These are phyloP conservation scores for Lentinula raphanica DNA, from an alignment of 768 basidiomycete genomes.

Conservation along the genomic window DNA sequence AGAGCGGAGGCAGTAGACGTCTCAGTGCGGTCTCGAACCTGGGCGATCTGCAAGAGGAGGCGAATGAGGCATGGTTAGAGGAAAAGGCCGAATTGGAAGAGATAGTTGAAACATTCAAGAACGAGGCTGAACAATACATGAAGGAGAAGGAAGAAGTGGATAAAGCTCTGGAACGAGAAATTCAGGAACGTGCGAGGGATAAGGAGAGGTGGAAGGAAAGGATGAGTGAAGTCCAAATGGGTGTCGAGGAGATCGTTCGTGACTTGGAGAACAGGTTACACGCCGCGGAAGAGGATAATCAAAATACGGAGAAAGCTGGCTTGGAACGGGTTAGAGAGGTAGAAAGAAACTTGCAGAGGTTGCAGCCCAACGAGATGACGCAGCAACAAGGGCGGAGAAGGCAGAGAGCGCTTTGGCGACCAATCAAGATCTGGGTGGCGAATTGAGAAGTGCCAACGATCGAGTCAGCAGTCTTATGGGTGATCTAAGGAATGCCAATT, in stretches of 20 bases:
- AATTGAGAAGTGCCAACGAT: conserved; percentile 61
- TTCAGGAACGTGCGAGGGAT: conserved; percentile 53
- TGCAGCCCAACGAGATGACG: conserved; percentile 49
- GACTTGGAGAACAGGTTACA: conserved; percentile 55
- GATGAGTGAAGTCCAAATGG: conserved; percentile 66
- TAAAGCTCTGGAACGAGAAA: conserved; percentile 49
- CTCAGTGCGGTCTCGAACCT: conserved; percentile 50
- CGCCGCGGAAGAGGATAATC: conserved; percentile 44
- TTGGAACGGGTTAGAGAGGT: conserved; percentile 36
- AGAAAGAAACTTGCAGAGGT: conserved; percentile 40
- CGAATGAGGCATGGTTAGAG: conserved; percentile 65
- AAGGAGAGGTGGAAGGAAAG: conserved; percentile 67
- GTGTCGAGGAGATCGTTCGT: conserved; percentile 61
- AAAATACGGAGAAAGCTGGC: conserved; percentile 34
- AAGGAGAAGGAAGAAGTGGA: conserved; percentile 42
- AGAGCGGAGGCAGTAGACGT: conserved; percentile 38
- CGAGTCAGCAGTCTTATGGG: conserved; percentile 48
- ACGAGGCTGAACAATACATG: conserved; percentile 40
- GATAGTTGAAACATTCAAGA: conserved; percentile 44
- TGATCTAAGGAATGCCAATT: conserved; percentile 56
- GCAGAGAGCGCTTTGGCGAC: conserved; percentile 60
- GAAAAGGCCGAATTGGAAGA: conserved; percentile 47
- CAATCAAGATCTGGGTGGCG: conserved; percentile 64
- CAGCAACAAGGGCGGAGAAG: conserved; percentile 55
- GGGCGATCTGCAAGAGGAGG: conserved; percentile 61